Conservation (phyloP, 495 filamentous ascomycete species). For the Neurospora sp. region DNA sequence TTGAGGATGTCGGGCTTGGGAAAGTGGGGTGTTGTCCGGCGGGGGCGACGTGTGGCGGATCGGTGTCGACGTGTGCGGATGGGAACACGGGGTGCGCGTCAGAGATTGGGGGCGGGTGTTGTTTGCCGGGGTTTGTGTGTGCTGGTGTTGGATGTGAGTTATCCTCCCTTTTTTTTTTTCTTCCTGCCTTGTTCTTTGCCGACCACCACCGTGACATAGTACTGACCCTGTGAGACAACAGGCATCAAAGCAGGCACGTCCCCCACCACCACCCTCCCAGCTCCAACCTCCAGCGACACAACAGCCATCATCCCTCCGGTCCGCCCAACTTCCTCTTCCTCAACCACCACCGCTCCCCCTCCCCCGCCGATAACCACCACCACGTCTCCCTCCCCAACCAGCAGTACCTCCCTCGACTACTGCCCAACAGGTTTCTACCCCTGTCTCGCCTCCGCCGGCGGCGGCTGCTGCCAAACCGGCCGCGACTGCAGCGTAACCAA, state of each 20-base stretch:
- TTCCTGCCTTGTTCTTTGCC: constrained; percentile 10
- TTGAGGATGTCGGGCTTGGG: constrained; percentile 62
- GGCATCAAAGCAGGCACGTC: constrained; percentile 23
- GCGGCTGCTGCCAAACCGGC: constrained; percentile 63
- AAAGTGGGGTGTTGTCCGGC: constrained; percentile 78
- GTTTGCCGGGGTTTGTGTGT: constrained; percentile 72
- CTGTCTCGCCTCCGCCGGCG: constrained; percentile 39
- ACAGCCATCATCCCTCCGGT: constrained; percentile 22
- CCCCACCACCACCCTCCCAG: constrained; percentile 5
- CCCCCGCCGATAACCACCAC: neutral
- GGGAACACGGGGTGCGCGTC: constrained; percentile 61
- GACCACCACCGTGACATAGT: constrained; percentile 15
- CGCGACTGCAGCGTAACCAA: constrained; percentile 58
- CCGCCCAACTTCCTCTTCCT: constrained; percentile 27
- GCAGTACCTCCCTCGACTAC: constrained; percentile 10
- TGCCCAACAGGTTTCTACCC: constrained; percentile 52
- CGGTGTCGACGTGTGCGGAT: constrained; percentile 50
- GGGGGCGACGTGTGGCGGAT: constrained; percentile 57
- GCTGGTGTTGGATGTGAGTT: constrained; percentile 70
- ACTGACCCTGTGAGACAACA: constrained; percentile 22
- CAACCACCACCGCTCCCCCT: constrained; percentile 9
- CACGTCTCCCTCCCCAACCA: constrained; percentile 1
- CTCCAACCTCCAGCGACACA: constrained; percentile 19
- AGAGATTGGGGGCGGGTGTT: constrained; percentile 74
- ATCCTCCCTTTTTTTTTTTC: constrained; percentile 4